Evolutionary conservation across 2,329 filamentous ascomycete species (phyloP), one percentile per base, ranked within the genome.

Genomic region (Ceratocystis papillata): DNA sequence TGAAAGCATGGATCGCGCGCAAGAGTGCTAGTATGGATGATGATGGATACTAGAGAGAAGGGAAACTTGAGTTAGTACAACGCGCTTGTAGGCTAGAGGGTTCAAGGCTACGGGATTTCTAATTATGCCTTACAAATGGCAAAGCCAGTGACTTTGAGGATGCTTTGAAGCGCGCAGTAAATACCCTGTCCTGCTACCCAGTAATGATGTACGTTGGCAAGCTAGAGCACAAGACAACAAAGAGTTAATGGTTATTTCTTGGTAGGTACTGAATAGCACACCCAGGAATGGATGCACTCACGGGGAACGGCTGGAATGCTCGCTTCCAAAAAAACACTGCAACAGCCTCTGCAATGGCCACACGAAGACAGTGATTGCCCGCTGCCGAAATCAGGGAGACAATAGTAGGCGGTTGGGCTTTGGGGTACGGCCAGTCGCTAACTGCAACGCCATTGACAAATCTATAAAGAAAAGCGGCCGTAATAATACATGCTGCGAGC

Each of bases 271-370:
- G 10, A 41, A 15, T 41, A 1, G 37, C 12, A 15, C 37, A 15
- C 37, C 48, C 10, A 10, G 44, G 48, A 33, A 60, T 33, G 10
- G 15, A 53, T 12, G 30, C 5, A 65, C 67, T 66, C 60, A 68
- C 67, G 22, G 67, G 67, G 45, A 68, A 68, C 15, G 28, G 63
- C 41, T 45, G 60, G 33, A 65, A 64, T 25, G 67, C 59, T 30
- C 50, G 20, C 30, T 64, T 68, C 64, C 67, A 68, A 25, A 68
- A 68, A 55, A 63, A 68, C n/a, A 68, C 67, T 15, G 67, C 67
- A 44, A 68, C 45, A 4, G 67, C 67, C 57, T 68, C 67, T 6
- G 63, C 53, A 15, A 68, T 57, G 4, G 67, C 64, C 1, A 68
- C 67, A 5, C 60, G 67, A 12, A 68, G 53, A 12, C 63, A 59